Base-by-base conservation (phyloP, 2,329 filamentous ascomycete species). In the Beauveria scarabaeidicola region DNA sequence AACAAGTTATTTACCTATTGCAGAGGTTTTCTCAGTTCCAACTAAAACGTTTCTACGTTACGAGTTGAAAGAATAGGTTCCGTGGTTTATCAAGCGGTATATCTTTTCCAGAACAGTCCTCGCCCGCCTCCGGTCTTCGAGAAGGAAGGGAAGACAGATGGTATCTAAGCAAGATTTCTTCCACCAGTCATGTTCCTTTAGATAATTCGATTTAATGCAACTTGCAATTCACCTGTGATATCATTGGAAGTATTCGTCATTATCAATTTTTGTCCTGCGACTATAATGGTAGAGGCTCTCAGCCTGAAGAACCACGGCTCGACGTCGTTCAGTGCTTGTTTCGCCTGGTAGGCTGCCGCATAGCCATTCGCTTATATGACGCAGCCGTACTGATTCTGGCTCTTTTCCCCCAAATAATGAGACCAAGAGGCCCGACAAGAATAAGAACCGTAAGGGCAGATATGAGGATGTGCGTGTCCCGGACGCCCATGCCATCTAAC, bases 41-140 rank as follows among this genome's bases (percentile, higher is more conserved):
- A 71, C 69, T 3, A 70, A 64, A 53, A 64, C 63, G 2, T 74
- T 69, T 59, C 65, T 74, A 36, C 63, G 63, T 1, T 70, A 74
- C 48, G 72, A 74, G 59, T 41, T 64, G 2, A 69, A 53, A 2
- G 67, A 70, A 0, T 71, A 67, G 68, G 67, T 74, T 56, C 72
- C 72, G 1, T 74, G 72, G 63, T 72, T 74, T 51, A 62, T 74
- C 63, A 74, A 73, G 66, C 66, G 70, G 41, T 65, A 74, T n/a
- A 61, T 74, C n/a, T 55, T 74, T 66, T 69, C 56, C 63, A 66
- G 55, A 72, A 70, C 15, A 63, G 72, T 7, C 59, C 62, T 9
- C 72, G 69, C 61, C 72, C 72, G 0, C 67, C 69, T 0, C 67
- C 70, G 0, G 67, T 73, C 17, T 72, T 69, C 17, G 50, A 58